Conservation (phyloP, 257 asterid species). For the Solanum pimpinellifolium region DNA sequence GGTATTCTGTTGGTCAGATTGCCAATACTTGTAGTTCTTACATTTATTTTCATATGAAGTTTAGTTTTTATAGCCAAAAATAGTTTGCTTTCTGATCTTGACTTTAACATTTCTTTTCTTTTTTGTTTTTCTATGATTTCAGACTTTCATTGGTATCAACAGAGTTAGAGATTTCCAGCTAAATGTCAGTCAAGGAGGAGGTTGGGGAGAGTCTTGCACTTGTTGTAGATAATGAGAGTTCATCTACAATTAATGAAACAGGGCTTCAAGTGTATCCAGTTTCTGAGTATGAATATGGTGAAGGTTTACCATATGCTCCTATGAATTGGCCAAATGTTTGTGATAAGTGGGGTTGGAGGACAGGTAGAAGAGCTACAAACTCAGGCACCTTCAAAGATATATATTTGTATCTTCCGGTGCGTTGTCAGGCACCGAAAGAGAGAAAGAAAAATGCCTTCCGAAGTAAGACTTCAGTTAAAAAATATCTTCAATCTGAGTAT, state of each 20-base stretch:
- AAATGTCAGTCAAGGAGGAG: slow-evolving; percentile 1
- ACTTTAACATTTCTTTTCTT: background rate
- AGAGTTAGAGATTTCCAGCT: background rate
- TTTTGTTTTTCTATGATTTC: background rate
- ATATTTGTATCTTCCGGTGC: slow-evolving; percentile 43
- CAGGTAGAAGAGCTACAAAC: slow-evolving; percentile 37
- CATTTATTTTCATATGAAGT: too few species aligned
- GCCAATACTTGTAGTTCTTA: too few species aligned
- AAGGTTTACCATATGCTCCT: slow-evolving; percentile 70
- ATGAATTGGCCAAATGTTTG: too few species aligned
- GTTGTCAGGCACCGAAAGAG: background rate
- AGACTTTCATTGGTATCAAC: background rate
- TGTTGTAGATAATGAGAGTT: slow-evolving; percentile 19
- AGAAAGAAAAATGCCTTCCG: slow-evolving; percentile 22
- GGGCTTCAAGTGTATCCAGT: slow-evolving; percentile 32
- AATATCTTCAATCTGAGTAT: background rate
- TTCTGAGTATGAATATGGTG: background rate
- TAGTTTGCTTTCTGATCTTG: background rate
- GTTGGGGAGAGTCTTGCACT: slow-evolving; percentile 41
- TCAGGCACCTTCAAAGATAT: slow-evolving; percentile 53
- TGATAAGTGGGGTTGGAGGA: slow-evolving; percentile 41
- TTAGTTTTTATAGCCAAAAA: background rate
- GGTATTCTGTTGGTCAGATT: too few species aligned
- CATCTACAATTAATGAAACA: too few species aligned
- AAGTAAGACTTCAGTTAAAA: slow-evolving; percentile 48